These are phyloP conservation scores for Fraxinus nigra DNA, from an alignment of 305 asterid genomes.

Conservation along the genomic window DNA sequence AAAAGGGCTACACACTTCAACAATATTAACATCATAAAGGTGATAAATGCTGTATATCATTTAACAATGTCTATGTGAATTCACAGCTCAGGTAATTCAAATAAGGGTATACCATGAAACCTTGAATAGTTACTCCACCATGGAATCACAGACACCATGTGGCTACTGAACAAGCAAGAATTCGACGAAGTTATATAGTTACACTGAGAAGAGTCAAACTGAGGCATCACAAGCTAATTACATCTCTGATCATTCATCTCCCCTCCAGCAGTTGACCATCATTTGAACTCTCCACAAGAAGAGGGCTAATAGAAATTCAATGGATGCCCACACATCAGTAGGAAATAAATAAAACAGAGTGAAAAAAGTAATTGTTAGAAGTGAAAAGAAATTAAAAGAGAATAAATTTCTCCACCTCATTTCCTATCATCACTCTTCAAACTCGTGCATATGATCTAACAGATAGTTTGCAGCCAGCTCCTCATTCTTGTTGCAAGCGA, in stretches of 20 bases:
- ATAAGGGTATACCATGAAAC: background rate
- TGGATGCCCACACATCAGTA: background rate
- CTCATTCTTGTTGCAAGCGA: constrained; percentile 88
- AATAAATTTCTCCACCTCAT: constrained; percentile 6
- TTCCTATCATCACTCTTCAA: constrained; percentile 43
- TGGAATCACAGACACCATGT: background rate
- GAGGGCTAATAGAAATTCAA: background rate
- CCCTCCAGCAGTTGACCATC: background rate
- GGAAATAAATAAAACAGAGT: background rate
- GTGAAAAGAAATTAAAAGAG: background rate
- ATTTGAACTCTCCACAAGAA: background rate
- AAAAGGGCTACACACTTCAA: background rate
- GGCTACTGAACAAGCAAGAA: background rate
- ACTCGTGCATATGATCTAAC: constrained; percentile 73
- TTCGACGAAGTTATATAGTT: background rate
- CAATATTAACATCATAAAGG: background rate
- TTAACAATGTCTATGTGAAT: background rate
- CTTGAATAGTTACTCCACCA: background rate
- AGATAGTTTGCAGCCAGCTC: constrained; percentile 88
- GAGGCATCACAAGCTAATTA: background rate
- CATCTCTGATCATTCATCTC: background rate
- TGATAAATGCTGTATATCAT: background rate
- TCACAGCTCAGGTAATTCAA: background rate
- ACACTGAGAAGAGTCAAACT: background rate
- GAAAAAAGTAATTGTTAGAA: background rate